Conservation (phyloP, 257 asterid species). For the Capsicum pubescens region DNA sequence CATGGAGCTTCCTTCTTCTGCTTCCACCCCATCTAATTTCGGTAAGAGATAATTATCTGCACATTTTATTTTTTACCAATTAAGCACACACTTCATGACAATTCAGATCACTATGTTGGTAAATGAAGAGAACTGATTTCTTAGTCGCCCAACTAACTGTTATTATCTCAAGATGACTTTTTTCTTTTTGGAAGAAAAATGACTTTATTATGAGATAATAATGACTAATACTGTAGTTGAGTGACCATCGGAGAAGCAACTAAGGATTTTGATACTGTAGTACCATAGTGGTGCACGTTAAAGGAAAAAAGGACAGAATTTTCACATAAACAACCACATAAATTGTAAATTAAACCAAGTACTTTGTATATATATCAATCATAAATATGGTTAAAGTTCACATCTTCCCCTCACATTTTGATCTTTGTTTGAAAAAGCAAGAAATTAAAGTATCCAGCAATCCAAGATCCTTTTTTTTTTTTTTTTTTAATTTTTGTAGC, state of each 20-base stretch:
- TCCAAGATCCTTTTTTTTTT: neutral
- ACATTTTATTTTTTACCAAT: neutral
- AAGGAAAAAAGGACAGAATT: neutral
- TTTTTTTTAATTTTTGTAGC: neutral
- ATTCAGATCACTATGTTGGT: neutral
- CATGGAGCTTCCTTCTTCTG: slow-evolving; percentile 36
- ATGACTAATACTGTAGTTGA: too few relatives aligned
- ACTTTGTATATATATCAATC: too few relatives aligned
- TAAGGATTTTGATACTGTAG: neutral
- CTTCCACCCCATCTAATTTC: neutral
- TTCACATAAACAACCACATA: neutral
- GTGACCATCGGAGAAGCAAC: too few relatives aligned
- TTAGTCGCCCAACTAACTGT: too few relatives aligned
- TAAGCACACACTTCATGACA: neutral
- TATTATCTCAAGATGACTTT: too few relatives aligned
- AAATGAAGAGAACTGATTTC: neutral
- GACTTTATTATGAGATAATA: too few relatives aligned
- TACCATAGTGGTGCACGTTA: neutral
- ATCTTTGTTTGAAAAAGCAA: neutral
- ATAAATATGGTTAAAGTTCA: too few relatives aligned
- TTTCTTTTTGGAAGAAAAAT: too few relatives aligned
- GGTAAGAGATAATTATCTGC: neutral
- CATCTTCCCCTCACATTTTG: too few relatives aligned
- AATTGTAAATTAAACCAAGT: neutral
- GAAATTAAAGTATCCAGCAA: neutral